Evolutionary conservation across 495 filamentous ascomycete genomes (phyloP), one percentile per base, ranked within the genome.

Genomic region (Penicillium bialowiezense): DNA sequence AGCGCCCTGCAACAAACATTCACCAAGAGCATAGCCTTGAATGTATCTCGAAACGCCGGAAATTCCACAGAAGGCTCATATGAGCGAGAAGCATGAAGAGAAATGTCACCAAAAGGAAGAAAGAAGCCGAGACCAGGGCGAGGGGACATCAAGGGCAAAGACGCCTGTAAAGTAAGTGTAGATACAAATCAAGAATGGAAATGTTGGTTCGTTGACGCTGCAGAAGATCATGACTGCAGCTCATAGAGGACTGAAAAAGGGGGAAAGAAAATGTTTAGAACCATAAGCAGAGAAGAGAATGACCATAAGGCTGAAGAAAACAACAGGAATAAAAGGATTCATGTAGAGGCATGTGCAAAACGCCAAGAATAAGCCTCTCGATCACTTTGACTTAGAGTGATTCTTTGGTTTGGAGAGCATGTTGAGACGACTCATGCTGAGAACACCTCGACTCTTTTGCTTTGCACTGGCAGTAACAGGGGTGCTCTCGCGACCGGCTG

Each of bases 371-470:
- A 24, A 32, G 45, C 29, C 24, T 29, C 24, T 33, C 10, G 26
- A 3, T 10, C 28, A 46, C 15, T 19, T 21, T 32, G 26, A 39
- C 55, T 59, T 71, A 26, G 48, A 45, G 28, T 68, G 71, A 15
- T 56, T 56, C 64, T 77, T 80, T 3, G 77, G 77, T 51, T 77
- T 72, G 19, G 77, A 62, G 8, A 80, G 65, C 72, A 77, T 68
- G 36, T 79, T 74, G 62, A 80, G 52, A 26, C 76, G 69, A 36
- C 74, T 74, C 56, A 77, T 58, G 41, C 70, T 80, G 29, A 79
- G 62, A 19, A 68, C 57, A 6, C 56, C 59, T 54, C 63, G 70
- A 14, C 51, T 55, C 47, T 66, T 72, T 33, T 65, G 48, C 23
- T 54, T 65, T 6, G 58, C 54, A 39, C 63, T 72, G 9, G 62